A percentile compares a stretch with the other conserved stretches of the same genome.
Evolutionary conservation across 441 rosid species (phyloP).

Genomic region (Gossypium davidsonii): DNA sequence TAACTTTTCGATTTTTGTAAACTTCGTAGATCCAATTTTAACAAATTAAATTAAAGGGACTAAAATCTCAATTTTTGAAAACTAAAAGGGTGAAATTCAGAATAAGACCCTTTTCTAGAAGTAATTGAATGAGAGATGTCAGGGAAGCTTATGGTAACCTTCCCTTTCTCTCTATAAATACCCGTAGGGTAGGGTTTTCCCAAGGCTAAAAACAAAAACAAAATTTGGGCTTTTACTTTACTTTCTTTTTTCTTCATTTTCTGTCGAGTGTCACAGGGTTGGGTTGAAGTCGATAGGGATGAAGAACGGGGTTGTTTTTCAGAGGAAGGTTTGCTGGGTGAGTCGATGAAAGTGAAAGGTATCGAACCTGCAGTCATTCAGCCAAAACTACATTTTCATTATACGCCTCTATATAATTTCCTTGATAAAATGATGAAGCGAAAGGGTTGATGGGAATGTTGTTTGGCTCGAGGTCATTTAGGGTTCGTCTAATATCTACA

Average conservation of each 20-base stretch:
- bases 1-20: too few species aligned
- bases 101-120: too few species aligned
- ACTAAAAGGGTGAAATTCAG: too few species aligned
- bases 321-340: constrained; percentile 15
- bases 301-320: not conserved
- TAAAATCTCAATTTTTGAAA: too few species aligned
- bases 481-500: constrained; percentile 15
- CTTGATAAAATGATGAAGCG: constrained; percentile 15
- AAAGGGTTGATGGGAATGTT: constrained; percentile 50
- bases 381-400: not conserved
- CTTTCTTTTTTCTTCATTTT: not conserved
- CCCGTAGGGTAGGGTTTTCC: constrained; percentile 16
- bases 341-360: constrained; percentile 10
- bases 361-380: constrained; percentile 22
- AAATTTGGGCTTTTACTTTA: not conserved
- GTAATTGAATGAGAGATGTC: too few species aligned
- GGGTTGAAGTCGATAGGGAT: not conserved
- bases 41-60: too few species aligned
- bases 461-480: constrained; percentile 48
- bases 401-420: not conserved
- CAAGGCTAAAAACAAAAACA: not conserved
- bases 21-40: too few species aligned
- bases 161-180: constrained; percentile 19
- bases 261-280: not conserved
- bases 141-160: not conserved